A percentile compares a stretch with the other conserved stretches of the same genome.
Conservation (phyloP, 75 land plant species). For the Adiantum capillusveneris region DNA sequence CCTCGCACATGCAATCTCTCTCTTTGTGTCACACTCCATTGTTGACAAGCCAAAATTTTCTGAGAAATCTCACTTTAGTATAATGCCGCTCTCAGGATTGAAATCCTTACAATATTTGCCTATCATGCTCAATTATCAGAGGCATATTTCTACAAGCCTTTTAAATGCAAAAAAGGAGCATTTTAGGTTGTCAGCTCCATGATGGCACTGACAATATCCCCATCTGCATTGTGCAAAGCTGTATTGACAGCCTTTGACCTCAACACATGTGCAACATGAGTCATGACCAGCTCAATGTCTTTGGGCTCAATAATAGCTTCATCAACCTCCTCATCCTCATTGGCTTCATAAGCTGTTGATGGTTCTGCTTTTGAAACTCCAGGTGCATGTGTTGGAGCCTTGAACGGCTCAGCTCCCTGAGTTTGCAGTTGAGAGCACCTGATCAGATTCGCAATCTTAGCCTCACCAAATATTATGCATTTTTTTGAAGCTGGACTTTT, state of each 20-base stretch:
- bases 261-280: constrained; percentile 58
- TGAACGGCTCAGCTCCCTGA: constrained; percentile 75
- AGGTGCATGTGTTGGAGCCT: constrained; percentile 45
- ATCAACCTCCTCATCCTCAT: constrained; percentile 62
- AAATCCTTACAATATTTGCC: too few relatives aligned
- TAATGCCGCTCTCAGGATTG: too few relatives aligned
- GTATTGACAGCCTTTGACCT: constrained; percentile 53
- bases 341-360: constrained; percentile 41
- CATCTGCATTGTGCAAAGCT: constrained; percentile 51
- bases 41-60: too few relatives aligned
- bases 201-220: constrained; percentile 70
- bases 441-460: constrained; percentile 66
- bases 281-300: constrained; percentile 70
- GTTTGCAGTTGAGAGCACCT: constrained; percentile 72
- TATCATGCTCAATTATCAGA: too few relatives aligned
- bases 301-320: constrained; percentile 63
- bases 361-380: constrained; percentile 41
- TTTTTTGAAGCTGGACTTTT: constrained; percentile 70
- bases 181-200: constrained; percentile 74
- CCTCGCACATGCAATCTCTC: too few relatives aligned
- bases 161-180: too few relatives aligned
- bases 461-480: constrained; percentile 64
- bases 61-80: too few relatives aligned
- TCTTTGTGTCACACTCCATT: too few relatives aligned
- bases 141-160: too few relatives aligned